phyloP scores from a whole-genome alignment of 2,329 filamentous ascomycete species.

The Bipolaris oryzae region DNA sequence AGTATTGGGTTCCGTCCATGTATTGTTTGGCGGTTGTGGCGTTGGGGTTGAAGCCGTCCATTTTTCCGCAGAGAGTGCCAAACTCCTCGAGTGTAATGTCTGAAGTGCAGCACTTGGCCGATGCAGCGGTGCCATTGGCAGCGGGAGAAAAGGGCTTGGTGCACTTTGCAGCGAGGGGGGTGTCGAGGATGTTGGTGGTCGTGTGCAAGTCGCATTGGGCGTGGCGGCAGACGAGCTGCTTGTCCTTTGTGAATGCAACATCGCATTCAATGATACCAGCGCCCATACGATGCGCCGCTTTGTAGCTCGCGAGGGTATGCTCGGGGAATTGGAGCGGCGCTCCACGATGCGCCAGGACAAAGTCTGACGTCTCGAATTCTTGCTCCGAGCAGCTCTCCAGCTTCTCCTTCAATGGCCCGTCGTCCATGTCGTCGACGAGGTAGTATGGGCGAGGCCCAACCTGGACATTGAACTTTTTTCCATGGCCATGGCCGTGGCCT shows the following conservation, averaged over 20 bases:
- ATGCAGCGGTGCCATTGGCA: conserved; percentile 53
- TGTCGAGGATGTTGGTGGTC: conserved; percentile 47
- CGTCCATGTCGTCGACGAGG: conserved; percentile 48
- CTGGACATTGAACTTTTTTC: conserved; percentile 41
- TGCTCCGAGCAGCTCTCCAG: conserved; percentile 47
- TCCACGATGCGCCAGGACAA: conserved; percentile 47
- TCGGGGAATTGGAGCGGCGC: conserved; percentile 47
- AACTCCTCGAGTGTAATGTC: conserved; percentile 73
- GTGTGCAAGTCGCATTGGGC: conserved; percentile 48
- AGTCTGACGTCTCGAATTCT: conserved; percentile 43
- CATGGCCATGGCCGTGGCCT: conserved; percentile 15
- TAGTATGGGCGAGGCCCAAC: conserved; percentile 47
- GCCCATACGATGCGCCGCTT: conserved; percentile 43
- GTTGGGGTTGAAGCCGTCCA: conserved; percentile 65
- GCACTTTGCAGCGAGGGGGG: conserved; percentile 46
- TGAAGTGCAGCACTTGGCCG: conserved; percentile 72
- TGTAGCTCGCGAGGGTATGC: conserved; percentile 40
- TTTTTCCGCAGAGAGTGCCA: conserved; percentile 71
- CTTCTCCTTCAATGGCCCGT: conserved; percentile 45
- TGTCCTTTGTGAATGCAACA: conserved; percentile 48
- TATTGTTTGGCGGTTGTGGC: conserved; percentile 65
- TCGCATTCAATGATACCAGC: conserved; percentile 49
- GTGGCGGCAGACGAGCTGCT: conserved; percentile 48
- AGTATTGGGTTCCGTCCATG: conserved; percentile 64
- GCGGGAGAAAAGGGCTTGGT: conserved; percentile 45